Base-by-base conservation (phyloP, 2,329 filamentous ascomycete species). In the Aphanocladium album region DNA sequence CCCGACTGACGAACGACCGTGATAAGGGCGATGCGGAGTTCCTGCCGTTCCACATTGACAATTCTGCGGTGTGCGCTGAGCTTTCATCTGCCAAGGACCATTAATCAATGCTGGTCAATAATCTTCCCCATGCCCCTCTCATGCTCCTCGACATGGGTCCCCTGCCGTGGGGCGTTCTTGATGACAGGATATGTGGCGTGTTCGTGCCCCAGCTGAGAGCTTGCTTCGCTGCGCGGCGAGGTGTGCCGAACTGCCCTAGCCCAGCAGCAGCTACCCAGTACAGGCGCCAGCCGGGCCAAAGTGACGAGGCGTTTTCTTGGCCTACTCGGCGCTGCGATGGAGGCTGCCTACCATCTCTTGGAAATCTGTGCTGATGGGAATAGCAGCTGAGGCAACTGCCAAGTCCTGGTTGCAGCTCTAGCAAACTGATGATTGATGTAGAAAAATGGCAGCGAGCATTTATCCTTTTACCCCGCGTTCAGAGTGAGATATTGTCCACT, bases 241-340 rank as follows among this genome's bases (percentile, higher is more conserved):
- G n/a, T 9, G 30, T 9, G 30, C 30, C 30, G 30, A 30, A 30
- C 30, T 30, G 5, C 5, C 30, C 30, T 30, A 30, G 30, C 9
- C 30, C 30, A 30, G 30, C 9, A 12, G 46, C 35, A 30, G 30
- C 30, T n/a, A n/a, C n/a, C n/a, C n/a, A 9, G 5, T 30, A 19
- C 16, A 53, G 21, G 25, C 35, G n/a, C 35, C 41, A 46, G 54
- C 14, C 27, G 25, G 47, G 57, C n/a, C 45, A 41, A 19, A 37
- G 47, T 35, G 43, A 17, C 25, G 45, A 52, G 47, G 37, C 47
- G 30, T 52, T 12, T 37, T 5, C 57, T 52, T 59, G 47, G 57
- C 57, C 21, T 5, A 47, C 49, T 46, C 47, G 57, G 57, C 49
- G 25, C 37, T 52, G 56, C 47, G 57, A 59, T 59, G 49, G 47